These are phyloP conservation scores for Solanum chmielewskii DNA, from an alignment of 257 asterid genomes.

Conservation along the genomic window DNA sequence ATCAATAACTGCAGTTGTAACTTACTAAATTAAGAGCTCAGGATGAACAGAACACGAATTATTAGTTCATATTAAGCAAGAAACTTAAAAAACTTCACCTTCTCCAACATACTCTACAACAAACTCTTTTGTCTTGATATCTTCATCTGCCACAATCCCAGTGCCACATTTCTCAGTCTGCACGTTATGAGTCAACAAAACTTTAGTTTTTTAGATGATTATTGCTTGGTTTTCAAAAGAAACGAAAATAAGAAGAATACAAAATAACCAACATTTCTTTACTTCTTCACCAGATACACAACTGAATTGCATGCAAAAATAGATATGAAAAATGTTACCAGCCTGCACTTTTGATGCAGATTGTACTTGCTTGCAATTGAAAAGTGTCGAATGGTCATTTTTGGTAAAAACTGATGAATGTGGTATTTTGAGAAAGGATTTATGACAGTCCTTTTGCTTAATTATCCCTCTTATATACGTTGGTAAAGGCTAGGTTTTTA, in stretches of 20 bases:
- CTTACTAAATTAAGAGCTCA: not conserved
- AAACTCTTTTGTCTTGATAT: slow-evolving; percentile 75
- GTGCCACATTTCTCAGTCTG: slow-evolving; percentile 99
- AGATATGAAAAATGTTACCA: not conserved
- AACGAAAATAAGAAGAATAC: not conserved
- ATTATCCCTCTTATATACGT: not conserved
- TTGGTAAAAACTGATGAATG: not conserved
- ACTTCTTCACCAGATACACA: not conserved
- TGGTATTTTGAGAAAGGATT: not conserved
- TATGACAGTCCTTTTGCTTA: not conserved
- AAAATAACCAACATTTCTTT: not conserved
- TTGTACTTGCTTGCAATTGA: not conserved
- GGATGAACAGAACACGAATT: not conserved
- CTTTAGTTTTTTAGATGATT: not conserved
- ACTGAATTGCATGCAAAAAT: not conserved
- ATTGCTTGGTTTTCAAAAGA: not conserved
- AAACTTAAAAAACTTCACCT: slow-evolving; percentile 33
- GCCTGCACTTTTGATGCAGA: not conserved
- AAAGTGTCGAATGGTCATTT: not conserved
- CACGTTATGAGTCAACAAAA: slow-evolving; percentile 6
- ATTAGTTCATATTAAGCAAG: not conserved
- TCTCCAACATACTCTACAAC: slow-evolving; percentile 97
- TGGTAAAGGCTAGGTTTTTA: not conserved
- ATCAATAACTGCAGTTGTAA: slow-evolving; percentile 66
- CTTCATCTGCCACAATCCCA: slow-evolving; percentile 91